Evolutionary conservation across 2,329 filamentous ascomycete genomes (phyloP), one percentile per base, ranked within the genome.

Genomic region (Mycocentrospora acerina): DNA sequence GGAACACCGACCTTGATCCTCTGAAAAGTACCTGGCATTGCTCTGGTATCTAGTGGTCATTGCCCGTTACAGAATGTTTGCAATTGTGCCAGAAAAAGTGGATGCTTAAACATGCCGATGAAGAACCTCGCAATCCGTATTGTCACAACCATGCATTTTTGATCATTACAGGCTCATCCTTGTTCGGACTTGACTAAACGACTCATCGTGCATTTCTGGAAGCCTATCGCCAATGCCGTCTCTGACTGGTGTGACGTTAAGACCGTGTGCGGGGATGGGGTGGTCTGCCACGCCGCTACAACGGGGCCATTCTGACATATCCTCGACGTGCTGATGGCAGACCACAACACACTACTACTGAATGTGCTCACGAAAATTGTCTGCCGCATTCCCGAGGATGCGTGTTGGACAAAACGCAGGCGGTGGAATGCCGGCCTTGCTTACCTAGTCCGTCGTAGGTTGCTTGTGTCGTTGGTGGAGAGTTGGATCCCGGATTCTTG

Each of bases 161-260:
- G n/a, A n/a, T n/a, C n/a, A n/a, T n/a, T n/a, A n/a, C n/a, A n/a
- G n/a, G n/a, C n/a, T n/a, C n/a, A n/a, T n/a, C n/a, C n/a, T n/a
- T n/a, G n/a, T n/a, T n/a, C n/a, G n/a, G n/a, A n/a, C n/a, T n/a
- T n/a, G n/a, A n/a, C n/a, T n/a, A n/a, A n/a, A n/a, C n/a, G n/a
- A n/a, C n/a, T n/a, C n/a, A n/a, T n/a, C n/a, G n/a, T n/a, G n/a
- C n/a, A n/a, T n/a, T n/a, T n/a, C n/a, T n/a, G n/a, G n/a, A n/a
- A n/a, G n/a, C n/a, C n/a, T n/a, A n/a, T n/a, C n/a, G n/a, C 30
- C 12, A 42, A 52, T 34, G 42, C 27, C 42, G 41, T 40, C 47
- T 49, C 56, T 42, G 48, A 53, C 35, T 30, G 46, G 50, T 60
- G 48, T 51, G 46, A 55, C 52, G 41, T 51, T 60, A 59, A 46